phyloP scores from a whole-genome alignment of 2,329 filamentous ascomycete species.

The Cercospora janseana region DNA sequence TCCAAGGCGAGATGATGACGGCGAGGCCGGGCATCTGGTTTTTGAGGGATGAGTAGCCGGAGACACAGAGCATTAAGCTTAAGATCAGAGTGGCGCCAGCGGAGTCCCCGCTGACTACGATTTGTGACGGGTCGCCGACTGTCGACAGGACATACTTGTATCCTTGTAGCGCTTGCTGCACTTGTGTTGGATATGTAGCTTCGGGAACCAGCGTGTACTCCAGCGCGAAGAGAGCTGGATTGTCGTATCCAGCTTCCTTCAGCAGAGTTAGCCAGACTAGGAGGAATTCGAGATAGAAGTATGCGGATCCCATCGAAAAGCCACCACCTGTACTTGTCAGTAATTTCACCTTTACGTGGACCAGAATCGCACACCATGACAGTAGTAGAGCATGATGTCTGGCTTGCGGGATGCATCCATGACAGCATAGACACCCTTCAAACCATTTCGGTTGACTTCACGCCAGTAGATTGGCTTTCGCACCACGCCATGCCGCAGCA shows the following conservation, averaged over 20 bases:
- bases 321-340: constrained; percentile 60
- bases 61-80: constrained; percentile 68
- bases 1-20: constrained; percentile 77
- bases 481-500: constrained; percentile 69
- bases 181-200: constrained; percentile 67
- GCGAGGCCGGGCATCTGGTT: constrained; percentile 59
- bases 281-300: constrained; percentile 84
- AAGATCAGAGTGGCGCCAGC: constrained; percentile 73
- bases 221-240: constrained; percentile 74
- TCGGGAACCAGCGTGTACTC: constrained; percentile 81
- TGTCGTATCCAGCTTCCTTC: constrained; percentile 62
- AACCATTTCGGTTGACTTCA: constrained; percentile 50
- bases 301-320: constrained; percentile 76
- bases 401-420: constrained; percentile 59
- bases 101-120: constrained; percentile 75
- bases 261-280: constrained; percentile 69
- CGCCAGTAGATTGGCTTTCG: constrained; percentile 63
- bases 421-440: constrained; percentile 67
- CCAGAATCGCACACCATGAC: constrained; percentile 61
- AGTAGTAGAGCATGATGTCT: constrained; percentile 79
- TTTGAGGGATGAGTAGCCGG: constrained; percentile 47
- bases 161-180: constrained; percentile 66
- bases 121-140: constrained; percentile 56
- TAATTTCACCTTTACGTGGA: not conserved
- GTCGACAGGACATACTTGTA: constrained; percentile 68